Percentiles rank a stretch among this genome's conserved stretches.
These are phyloP conservation scores for Helianthus tuberosus DNA, from an alignment of 129 eudicot species.

Conservation along the genomic window DNA sequence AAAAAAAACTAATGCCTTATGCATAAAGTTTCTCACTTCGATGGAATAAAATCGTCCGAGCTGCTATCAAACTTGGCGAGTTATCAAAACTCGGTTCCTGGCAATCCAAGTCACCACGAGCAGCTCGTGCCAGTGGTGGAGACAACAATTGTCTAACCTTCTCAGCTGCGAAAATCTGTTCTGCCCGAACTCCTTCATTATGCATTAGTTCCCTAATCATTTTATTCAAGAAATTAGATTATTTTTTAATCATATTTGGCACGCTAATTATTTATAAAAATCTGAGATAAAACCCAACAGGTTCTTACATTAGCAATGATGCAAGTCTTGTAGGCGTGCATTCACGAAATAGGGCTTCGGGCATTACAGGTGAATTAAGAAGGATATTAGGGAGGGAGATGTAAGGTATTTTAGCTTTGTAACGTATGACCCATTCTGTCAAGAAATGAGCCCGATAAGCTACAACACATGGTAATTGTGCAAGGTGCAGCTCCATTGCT, in stretches of 20 bases:
- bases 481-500: slow-evolving; percentile 94
- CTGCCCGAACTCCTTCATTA: slow-evolving; percentile 44
- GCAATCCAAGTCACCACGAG: slow-evolving; percentile 11
- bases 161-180: slow-evolving; percentile 54
- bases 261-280: background rate
- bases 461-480: slow-evolving; percentile 85
- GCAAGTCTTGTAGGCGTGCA: slow-evolving; percentile 82
- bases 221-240: background rate
- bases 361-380: slow-evolving; percentile 64
- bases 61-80: slow-evolving; percentile 62
- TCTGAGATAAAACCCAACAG: background rate
- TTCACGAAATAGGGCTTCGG: slow-evolving; percentile 77
- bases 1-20: background rate
- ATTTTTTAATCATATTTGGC: background rate
- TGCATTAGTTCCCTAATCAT: slow-evolving; percentile 51
- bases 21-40: background rate
- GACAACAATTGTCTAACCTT: slow-evolving; percentile 48
- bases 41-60: slow-evolving; percentile 51
- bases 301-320: slow-evolving; percentile 55
- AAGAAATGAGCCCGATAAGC: slow-evolving; percentile 94
- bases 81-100: slow-evolving; percentile 21
- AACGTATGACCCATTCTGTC: slow-evolving; percentile 83
- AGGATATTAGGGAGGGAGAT: slow-evolving; percentile 91
- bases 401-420: slow-evolving; percentile 78
- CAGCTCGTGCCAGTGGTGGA: slow-evolving; percentile 30